These are phyloP conservation scores for Naematelia aurantialba DNA, from an alignment of 768 basidiomycete species.

Conservation along the genomic window DNA sequence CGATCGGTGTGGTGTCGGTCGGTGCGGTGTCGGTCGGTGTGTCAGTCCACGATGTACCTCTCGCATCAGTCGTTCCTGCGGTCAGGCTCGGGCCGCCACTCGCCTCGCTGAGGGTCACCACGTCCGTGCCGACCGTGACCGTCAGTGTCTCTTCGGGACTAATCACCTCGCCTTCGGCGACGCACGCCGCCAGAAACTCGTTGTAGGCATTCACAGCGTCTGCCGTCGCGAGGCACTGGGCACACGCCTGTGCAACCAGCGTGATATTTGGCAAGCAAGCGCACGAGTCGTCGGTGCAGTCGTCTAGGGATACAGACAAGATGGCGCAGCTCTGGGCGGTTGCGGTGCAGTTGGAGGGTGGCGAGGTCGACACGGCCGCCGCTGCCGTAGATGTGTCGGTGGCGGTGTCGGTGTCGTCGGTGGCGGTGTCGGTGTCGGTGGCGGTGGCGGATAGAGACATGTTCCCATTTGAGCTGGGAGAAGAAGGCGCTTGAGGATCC, in stretches of 20 bases:
- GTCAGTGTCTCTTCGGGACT: slow-evolving; percentile 3
- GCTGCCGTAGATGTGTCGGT: neutral
- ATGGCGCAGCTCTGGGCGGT: neutral
- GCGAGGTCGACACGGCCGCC: neutral
- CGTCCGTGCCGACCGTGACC: slow-evolving; percentile 2
- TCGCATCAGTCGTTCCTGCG: too few relatives aligned
- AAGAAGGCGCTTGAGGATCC: too few relatives aligned
- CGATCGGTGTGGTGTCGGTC: too few relatives aligned
- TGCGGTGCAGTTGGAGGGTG: neutral
- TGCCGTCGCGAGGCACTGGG: slow-evolving; percentile 9
- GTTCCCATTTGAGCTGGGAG: too few relatives aligned
- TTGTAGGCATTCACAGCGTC: slow-evolving; percentile 12
- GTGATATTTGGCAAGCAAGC: slow-evolving; percentile 12
- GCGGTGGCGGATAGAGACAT: neutral
- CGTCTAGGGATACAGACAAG: neutral
- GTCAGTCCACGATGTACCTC: too few relatives aligned
- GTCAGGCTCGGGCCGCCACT: neutral
- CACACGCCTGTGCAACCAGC: slow-evolving; percentile 16
- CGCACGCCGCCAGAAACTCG: slow-evolving; percentile 9
- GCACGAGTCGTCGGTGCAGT: slow-evolving; percentile 8
- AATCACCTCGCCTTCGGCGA: neutral
- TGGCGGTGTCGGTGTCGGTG: neutral
- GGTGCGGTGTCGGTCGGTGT: too few relatives aligned
- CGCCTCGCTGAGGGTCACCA: neutral
- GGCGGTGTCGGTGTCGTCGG: neutral